phyloP scores from a whole-genome alignment of 2,329 filamentous ascomycete species.

The Cladosporium sphaerospermum region DNA sequence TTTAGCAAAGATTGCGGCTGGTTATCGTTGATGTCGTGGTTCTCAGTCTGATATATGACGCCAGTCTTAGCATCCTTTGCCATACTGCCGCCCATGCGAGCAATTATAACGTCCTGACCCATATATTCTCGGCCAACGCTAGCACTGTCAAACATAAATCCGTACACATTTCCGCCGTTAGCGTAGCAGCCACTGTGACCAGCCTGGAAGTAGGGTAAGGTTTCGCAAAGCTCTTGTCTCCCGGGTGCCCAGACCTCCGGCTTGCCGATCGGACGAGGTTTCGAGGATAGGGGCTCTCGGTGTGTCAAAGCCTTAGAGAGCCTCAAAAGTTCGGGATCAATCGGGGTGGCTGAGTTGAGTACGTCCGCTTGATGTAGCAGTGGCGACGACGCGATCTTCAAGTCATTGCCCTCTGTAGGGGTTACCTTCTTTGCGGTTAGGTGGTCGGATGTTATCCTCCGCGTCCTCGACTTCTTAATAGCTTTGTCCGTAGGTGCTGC shows the following conservation, averaged over 20 bases:
- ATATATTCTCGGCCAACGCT: slow-evolving; percentile 51
- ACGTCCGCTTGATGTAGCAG: background rate
- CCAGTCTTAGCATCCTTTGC: slow-evolving; percentile 40
- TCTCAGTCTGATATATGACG: slow-evolving; percentile 40
- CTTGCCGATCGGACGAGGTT: slow-evolving; percentile 29
- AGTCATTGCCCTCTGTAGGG: background rate
- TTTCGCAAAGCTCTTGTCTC: slow-evolving; percentile 58
- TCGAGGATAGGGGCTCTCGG: slow-evolving; percentile 21
- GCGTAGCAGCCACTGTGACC: slow-evolving; percentile 57
- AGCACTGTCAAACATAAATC: slow-evolving; percentile 55
- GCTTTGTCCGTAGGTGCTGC: too few species aligned
- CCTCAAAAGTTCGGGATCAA: slow-evolving; percentile 15
- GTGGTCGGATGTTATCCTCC: too few species aligned
- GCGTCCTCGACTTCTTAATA: too few species aligned
- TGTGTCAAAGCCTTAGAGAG: slow-evolving; percentile 23
- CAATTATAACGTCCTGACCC: slow-evolving; percentile 56
- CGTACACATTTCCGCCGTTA: slow-evolving; percentile 43
- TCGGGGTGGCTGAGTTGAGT: background rate
- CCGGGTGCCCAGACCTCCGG: slow-evolving; percentile 53
- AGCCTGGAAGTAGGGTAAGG: slow-evolving; percentile 55
- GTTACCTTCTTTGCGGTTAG: background rate
- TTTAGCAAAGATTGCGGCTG: slow-evolving; percentile 40
- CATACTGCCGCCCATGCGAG: slow-evolving; percentile 53
- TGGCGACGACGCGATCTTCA: background rate
- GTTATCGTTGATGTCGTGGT: slow-evolving; percentile 38